phyloP scores from a whole-genome alignment of 2,329 filamentous ascomycete species.

The Lecanicillium sp. region DNA sequence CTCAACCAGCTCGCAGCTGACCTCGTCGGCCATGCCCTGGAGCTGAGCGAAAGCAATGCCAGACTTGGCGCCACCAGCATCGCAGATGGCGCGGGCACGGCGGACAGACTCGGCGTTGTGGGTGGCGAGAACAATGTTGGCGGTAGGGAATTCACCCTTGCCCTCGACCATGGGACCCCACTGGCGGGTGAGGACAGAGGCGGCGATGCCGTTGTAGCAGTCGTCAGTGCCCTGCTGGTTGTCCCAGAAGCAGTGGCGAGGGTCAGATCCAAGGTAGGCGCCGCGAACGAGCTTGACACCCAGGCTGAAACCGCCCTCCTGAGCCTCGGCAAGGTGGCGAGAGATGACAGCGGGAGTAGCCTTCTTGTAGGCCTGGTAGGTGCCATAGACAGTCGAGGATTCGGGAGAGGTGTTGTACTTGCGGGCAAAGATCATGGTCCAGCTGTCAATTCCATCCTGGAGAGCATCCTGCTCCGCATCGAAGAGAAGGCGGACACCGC shows the following conservation, averaged over 20 bases:
- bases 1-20: constrained; percentile 59
- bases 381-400: constrained; percentile 69
- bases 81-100: constrained; percentile 46
- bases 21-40: constrained; percentile 93
- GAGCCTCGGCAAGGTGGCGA: constrained; percentile 53
- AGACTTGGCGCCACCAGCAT: constrained; percentile 35
- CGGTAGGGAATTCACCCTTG: constrained; percentile 44
- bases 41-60: constrained; percentile 57
- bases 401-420: constrained; percentile 64
- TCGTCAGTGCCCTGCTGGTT: constrained; percentile 65
- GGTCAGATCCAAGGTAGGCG: constrained; percentile 66
- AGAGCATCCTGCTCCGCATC: constrained; percentile 80
- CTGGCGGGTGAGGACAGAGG: constrained; percentile 57
- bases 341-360: constrained; percentile 50
- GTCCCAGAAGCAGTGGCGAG: constrained; percentile 63
- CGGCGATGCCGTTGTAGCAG: constrained; percentile 66
- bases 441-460: constrained; percentile 73
- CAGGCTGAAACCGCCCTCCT: constrained; percentile 55
- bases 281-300: constrained; percentile 73
- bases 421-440: constrained; percentile 71
- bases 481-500: constrained; percentile 69
- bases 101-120: constrained; percentile 74
- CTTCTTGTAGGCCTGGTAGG: constrained; percentile 74
- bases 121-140: constrained; percentile 68
- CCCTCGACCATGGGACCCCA: constrained; percentile 31